Percentiles rank a stretch among this genome's conserved stretches.
These are phyloP conservation scores for Lentithecium fluviatile DNA, from an alignment of 495 filamentous ascomycete species.

Conservation along the genomic window DNA sequence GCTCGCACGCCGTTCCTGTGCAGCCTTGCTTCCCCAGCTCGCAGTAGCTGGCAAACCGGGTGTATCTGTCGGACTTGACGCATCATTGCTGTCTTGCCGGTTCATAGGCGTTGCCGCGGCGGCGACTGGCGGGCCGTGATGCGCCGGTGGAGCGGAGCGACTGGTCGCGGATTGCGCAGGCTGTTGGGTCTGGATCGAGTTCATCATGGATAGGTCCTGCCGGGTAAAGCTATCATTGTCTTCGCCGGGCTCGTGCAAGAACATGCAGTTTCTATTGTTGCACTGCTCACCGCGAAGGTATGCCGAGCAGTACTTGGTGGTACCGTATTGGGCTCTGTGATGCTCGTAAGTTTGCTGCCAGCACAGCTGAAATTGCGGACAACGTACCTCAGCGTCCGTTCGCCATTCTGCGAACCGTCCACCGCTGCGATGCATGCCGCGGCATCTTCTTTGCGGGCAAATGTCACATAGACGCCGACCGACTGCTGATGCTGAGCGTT, in stretches of 20 bases:
- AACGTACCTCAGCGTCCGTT: conserved; percentile 69
- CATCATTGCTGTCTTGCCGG: conserved; percentile 74
- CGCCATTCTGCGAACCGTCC: conserved; percentile 87
- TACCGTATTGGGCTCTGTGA: conserved; percentile 84
- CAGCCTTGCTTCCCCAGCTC: conserved; percentile 84
- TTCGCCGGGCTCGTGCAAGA: conserved; percentile 94
- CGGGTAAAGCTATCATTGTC: conserved; percentile 95
- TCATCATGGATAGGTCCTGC: conserved; percentile 94
- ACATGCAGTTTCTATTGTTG: conserved; percentile 93
- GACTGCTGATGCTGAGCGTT: conserved; percentile 71
- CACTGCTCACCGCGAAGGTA: conserved; percentile 92
- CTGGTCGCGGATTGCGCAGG: conserved; percentile 46
- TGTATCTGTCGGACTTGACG: conserved; percentile 62
- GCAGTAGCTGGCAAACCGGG: conserved; percentile 89
- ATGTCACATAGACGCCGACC: conserved; percentile 96
- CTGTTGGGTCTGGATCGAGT: conserved; percentile 77
- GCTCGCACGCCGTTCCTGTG: conserved; percentile 70
- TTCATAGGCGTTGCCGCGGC: conserved; percentile 69
- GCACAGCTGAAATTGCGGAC: neutral
- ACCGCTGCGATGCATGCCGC: conserved; percentile 85
- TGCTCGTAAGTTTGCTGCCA: conserved; percentile 35
- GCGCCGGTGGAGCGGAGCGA: conserved; percentile 48
- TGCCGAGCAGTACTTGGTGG: conserved; percentile 98
- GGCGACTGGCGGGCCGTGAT: conserved; percentile 49
- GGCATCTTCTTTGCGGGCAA: conserved; percentile 83